phyloP scores from a whole-genome alignment of 495 filamentous ascomycete genomes.

The Talaromyces trachyspermus region DNA sequence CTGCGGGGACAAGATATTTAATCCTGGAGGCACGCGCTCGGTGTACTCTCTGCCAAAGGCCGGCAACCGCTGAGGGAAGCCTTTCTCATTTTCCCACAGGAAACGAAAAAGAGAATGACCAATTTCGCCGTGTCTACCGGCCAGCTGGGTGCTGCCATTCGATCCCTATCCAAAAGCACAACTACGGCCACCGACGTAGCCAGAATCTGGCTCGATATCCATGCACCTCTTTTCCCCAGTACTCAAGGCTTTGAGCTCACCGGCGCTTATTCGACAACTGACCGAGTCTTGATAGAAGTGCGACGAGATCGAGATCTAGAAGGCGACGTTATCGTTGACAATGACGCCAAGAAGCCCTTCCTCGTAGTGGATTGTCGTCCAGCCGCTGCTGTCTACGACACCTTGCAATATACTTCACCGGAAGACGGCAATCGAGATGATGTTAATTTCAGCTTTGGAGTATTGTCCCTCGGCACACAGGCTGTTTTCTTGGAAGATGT shows the following conservation, averaged over 20 bases:
- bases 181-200: background rate
- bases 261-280: background rate
- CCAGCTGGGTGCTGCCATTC: background rate
- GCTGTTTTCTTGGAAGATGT: background rate
- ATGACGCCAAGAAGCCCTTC: background rate
- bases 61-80: too few relatives aligned
- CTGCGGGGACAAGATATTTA: too few relatives aligned
- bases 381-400: background rate
- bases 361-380: background rate
- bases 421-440: background rate
- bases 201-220: constrained; percentile 1
- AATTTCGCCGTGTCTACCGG: constrained; percentile 1
- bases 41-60: too few relatives aligned
- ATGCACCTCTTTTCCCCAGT: background rate
- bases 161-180: background rate
- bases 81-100: too few relatives aligned
- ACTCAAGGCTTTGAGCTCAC: background rate
- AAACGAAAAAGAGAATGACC: too few relatives aligned
- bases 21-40: too few relatives aligned
- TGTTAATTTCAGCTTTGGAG: background rate
- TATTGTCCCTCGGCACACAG: background rate
- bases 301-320: background rate
- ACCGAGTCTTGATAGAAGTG: background rate
- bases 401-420: background rate
- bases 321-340: background rate